Evolutionary conservation across 768 basidiomycete genomes (phyloP), one percentile per base, ranked within the genome.

Genomic region (Leccinum ochraceum): DNA sequence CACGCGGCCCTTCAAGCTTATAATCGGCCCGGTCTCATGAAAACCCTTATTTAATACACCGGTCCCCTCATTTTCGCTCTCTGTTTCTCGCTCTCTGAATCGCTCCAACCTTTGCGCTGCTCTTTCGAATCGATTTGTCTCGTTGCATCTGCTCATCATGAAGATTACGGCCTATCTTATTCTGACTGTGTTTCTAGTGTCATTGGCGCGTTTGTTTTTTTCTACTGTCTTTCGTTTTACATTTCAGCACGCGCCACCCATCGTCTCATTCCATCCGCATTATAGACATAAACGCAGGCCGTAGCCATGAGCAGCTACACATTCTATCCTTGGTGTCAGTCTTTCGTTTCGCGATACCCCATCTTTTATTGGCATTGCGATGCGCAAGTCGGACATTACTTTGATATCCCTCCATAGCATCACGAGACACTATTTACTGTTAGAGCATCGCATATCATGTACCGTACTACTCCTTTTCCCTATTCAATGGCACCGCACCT

Each of bases 401-500:
- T 67, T 68, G 71, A 75, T 76, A 74, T 74, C 71, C 69, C 63
- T 61, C 60, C 69, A 70, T 72, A 67, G 73, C 68, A 81, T 80
- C 70, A 85, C 85, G 84, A 85, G 83, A 84, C 83, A 84, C 78
- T 83, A 68, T 78, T 81, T 76, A 77, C 69, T 74, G 67, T 67
- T 84, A 86, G 85, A 87, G 85, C 86, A 86, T 85, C 84, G 83
- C 83, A 85, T 76, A 81, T 74, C 75, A 56, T 76, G 77, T 77
- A 78, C 69, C 68, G 71, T 76, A 79, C 70, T 76, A 79, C 69
- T 71, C 61, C 62, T 62, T 69, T 71, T 66, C 68, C 56, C 53
- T 75, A 68, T 73, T 74, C 30, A 51, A 64, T 61, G 58, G 50
- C 49, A 61, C 60, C 49, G 59, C 44, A 62, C 17, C 34, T 64